Conservation (phyloP, 2,329 filamentous ascomycete genomes). For the Fusarium penzigii region DNA sequence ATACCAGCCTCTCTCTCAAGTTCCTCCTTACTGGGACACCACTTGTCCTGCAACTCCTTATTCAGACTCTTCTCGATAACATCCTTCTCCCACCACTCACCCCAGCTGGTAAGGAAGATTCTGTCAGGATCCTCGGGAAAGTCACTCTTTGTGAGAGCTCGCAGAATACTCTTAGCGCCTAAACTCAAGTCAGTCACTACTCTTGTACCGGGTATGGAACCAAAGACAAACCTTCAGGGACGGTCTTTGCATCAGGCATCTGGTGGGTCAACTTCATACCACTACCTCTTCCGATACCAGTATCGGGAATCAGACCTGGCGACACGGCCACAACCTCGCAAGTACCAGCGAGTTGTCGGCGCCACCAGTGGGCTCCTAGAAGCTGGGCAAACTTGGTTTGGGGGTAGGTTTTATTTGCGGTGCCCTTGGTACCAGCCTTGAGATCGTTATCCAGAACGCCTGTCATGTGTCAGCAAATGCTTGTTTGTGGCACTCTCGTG, state of each 20-base stretch:
- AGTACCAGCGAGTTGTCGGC: conserved; percentile 46
- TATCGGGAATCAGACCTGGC: conserved; percentile 52
- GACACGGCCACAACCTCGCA: conserved; percentile 54
- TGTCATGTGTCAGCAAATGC: conserved; percentile 10
- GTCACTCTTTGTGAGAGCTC: conserved; percentile 46
- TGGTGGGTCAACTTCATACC: conserved; percentile 31
- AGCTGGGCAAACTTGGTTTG: conserved; percentile 53
- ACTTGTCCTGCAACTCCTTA: conserved; percentile 51
- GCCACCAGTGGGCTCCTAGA: conserved; percentile 57
- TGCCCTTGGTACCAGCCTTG: conserved; percentile 39
- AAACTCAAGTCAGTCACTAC: conserved; percentile 10
- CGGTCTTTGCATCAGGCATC: conserved; percentile 48
- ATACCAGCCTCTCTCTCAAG: conserved; percentile 47
- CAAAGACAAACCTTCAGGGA: conserved; percentile 43
- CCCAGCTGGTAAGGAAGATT: conserved; percentile 58
- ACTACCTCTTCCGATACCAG: conserved; percentile 40
- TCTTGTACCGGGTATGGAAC: background rate
- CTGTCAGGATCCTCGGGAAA: conserved; percentile 52
- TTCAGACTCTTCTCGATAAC: conserved; percentile 44
- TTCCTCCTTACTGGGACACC: conserved; percentile 48
- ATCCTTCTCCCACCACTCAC: conserved; percentile 55
- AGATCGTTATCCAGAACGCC: conserved; percentile 42
- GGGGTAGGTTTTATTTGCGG: conserved; percentile 36
- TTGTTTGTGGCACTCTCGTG: background rate
- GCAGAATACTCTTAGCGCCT: conserved; percentile 49